These are phyloP conservation scores for Kazachstania kunashirensis DNA, from an alignment of 805 yeast genomes.

Conservation along the genomic window DNA sequence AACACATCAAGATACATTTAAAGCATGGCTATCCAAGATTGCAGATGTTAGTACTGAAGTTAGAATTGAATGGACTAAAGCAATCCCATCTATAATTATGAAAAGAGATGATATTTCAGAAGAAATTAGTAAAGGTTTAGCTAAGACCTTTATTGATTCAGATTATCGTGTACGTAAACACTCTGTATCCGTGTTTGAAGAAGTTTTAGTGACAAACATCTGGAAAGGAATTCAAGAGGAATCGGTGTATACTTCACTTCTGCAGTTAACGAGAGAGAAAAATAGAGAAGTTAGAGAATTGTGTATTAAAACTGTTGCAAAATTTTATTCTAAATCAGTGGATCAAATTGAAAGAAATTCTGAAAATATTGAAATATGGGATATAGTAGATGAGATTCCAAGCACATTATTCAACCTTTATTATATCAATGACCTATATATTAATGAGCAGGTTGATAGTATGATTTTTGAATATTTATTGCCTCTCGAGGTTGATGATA, in stretches of 20 bases:
- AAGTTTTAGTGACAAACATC: constrained; percentile 39
- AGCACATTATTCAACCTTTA: constrained; percentile 52
- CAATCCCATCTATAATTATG: constrained; percentile 40
- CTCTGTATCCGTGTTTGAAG: constrained; percentile 44
- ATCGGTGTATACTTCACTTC: constrained; percentile 42
- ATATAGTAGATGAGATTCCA: constrained; percentile 42
- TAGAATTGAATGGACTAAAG: constrained; percentile 60
- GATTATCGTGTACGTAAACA: constrained; percentile 63
- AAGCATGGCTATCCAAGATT: constrained; percentile 64
- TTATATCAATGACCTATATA: constrained; percentile 61
- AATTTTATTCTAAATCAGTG: constrained; percentile 43
- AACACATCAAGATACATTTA: constrained; percentile 51
- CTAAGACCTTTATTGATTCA: constrained; percentile 62
- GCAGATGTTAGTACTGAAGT: constrained; percentile 59
- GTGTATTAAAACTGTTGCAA: constrained; percentile 46
- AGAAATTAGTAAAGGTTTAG: constrained; percentile 49
- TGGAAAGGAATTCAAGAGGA: constrained; percentile 39
- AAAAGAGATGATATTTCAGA: constrained; percentile 37
- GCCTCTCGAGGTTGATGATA: constrained; percentile 41
- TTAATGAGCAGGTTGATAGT: constrained; percentile 57
- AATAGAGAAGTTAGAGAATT: constrained; percentile 52
- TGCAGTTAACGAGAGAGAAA: constrained; percentile 64
- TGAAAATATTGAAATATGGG: constrained; percentile 21
- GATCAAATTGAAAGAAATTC: constrained; percentile 12
- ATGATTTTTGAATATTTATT: constrained; percentile 50